Base-by-base conservation (phyloP, 1,284 basidiomycete genomes). In the Puccinia hordei region DNA sequence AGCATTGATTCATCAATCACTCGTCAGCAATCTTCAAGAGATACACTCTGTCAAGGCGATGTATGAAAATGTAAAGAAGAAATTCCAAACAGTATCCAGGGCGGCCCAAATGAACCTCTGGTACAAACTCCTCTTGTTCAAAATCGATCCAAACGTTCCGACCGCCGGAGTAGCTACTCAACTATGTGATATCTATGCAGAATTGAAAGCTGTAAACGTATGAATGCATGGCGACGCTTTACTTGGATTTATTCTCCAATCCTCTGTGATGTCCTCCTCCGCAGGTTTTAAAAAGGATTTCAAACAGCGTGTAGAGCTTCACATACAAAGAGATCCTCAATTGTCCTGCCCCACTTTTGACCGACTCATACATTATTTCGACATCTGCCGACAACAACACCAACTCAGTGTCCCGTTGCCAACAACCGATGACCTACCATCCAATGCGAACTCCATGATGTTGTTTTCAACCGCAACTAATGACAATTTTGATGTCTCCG, bases 71-170 rank as follows among this genome's bases (percentile, higher is more conserved):
- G 5, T 66, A 17, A 66, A 66, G 38, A 41, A 46, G 38, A 44
- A 44, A 17, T 44, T 66, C 38, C 1, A 8, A 9, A 19, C 38
- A 13, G 38, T 44, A 6, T 44, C 38, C 8, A 19, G 38, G 9
- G 61, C 61, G n/a, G 61, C 61, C 3, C 61, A 65, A 15, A 65
- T 65, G 61, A 46, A 66, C n/a, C n/a, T n/a, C n/a, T n/a, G n/a
- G n/a, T n/a, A n/a, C n/a, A n/a, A n/a, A n/a, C n/a, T n/a, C n/a
- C 38, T 12, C 24, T 24, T 22, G 8, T 57, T 44, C 41, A 44
- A 8, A 13, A 44, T 44, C 6, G 41, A 44, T 44, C 41, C 41
- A 13, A 44, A 44, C 41, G 13, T 44, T 6, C 41, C 41, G 41
- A 44, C 8, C 13, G 41, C 41, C 13, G 41, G 41, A 13, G n/a